Percentiles rank a stretch among this genome's conserved stretches.
Evolutionary conservation across 306 rosid species (phyloP).

Genomic region (Rubus idaeus): DNA sequence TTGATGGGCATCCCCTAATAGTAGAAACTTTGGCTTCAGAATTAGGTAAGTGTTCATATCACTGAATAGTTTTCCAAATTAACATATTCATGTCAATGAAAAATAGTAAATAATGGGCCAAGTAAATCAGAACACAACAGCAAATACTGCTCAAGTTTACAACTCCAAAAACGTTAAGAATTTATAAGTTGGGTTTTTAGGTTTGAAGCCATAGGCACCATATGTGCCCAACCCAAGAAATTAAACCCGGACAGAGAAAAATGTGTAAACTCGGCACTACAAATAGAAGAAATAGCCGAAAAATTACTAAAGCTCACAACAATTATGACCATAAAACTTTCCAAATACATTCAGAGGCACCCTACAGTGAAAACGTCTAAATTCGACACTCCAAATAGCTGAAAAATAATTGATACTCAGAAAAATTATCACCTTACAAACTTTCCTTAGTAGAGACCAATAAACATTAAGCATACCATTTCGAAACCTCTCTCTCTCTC

Average conservation of each 20-base stretch:
- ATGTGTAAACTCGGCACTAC: too few species aligned
- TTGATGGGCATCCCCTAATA: not conserved
- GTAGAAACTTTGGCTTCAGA: not conserved
- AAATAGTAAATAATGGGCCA: not conserved
- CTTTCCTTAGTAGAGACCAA: not conserved
- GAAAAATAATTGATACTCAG: not conserved
- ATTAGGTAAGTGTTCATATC: not conserved
- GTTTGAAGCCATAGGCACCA: too few species aligned
- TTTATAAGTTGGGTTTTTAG: too few species aligned
- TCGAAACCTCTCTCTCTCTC: not conserved
- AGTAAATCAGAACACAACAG: conserved; percentile 20
- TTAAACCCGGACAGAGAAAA: too few species aligned
- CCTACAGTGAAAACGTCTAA: not conserved
- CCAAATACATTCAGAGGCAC: not conserved
- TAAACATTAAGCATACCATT: not conserved
- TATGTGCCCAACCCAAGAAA: too few species aligned
- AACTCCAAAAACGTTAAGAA: too few species aligned
- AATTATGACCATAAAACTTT: too few species aligned
- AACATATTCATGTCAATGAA: not conserved
- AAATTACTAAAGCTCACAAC: too few species aligned
- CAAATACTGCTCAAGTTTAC: too few species aligned
- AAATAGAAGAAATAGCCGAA: too few species aligned
- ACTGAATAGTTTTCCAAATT: not conserved
- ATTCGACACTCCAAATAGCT: not conserved
- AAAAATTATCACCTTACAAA: not conserved